Conservation (phyloP, 2,329 filamentous ascomycete genomes). For the Pyrenophora graminea region DNA sequence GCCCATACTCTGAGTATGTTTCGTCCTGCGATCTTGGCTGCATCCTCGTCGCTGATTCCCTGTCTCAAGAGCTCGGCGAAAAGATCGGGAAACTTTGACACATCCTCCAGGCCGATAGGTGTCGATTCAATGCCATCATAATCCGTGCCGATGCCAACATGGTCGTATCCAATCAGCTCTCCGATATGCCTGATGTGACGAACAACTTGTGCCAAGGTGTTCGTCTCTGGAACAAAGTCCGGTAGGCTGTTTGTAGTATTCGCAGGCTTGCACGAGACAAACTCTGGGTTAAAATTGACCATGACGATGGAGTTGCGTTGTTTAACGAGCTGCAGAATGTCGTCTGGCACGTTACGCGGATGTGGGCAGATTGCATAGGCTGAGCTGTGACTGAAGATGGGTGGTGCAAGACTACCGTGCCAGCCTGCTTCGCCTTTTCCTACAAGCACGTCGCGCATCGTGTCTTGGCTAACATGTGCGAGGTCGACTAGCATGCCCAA, state of each 20-base stretch:
- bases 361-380: conserved; percentile 81
- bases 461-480: conserved; percentile 76
- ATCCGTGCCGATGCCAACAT: conserved; percentile 87
- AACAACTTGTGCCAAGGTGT: conserved; percentile 76
- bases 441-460: conserved; percentile 81
- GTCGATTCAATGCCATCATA: conserved; percentile 76
- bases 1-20: conserved; percentile 86
- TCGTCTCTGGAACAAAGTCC: conserved; percentile 67
- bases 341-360: conserved; percentile 86
- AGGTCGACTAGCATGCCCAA: conserved; percentile 94
- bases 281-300: conserved; percentile 85
- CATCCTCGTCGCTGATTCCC: conserved; percentile 75
- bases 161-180: conserved; percentile 78
- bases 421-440: conserved; percentile 58
- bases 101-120: conserved; percentile 79
- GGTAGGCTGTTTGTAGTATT: conserved; percentile 68
- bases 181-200: conserved; percentile 84
- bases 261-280: conserved; percentile 73
- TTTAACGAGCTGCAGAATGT: conserved; percentile 78
- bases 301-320: conserved; percentile 77
- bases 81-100: conserved; percentile 79
- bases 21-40: conserved; percentile 73
- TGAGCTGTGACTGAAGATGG: conserved; percentile 89
- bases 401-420: conserved; percentile 75
- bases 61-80: conserved; percentile 73